Percentiles rank a stretch among this genome's conserved stretches.
phyloP scores from a whole-genome alignment of 1,284 basidiomycete species.

The Amylostereum chailletii region DNA sequence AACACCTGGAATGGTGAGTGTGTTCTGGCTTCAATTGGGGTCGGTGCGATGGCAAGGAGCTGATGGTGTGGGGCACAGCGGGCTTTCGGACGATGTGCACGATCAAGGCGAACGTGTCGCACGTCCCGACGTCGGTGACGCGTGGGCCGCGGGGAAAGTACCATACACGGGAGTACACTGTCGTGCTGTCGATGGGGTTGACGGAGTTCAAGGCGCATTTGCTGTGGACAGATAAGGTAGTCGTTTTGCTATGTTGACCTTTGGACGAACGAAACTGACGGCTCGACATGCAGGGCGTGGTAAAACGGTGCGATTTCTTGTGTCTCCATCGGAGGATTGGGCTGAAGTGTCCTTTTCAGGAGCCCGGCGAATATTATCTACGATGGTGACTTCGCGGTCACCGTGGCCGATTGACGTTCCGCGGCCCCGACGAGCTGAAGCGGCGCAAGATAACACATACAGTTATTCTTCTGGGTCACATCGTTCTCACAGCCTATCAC shows the following conservation, averaged over 20 bases:
- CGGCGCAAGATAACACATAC: too few species aligned
- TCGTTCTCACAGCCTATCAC: too few species aligned
- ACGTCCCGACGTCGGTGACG: neutral
- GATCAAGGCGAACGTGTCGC: neutral
- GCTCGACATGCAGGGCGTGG: neutral
- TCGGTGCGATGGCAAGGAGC: neutral
- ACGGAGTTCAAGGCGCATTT: neutral
- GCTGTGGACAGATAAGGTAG: neutral
- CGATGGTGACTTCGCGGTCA: neutral
- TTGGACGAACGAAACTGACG: neutral
- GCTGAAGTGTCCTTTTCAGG: neutral
- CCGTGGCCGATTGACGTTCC: neutral
- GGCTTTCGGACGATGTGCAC: neutral
- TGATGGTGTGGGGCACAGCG: neutral
- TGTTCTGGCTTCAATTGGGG: neutral
- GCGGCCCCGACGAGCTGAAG: too few species aligned
- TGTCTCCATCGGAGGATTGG: neutral
- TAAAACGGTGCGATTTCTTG: neutral
- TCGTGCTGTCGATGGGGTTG: neutral
- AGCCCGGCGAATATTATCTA: neutral
- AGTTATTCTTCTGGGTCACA: too few species aligned
- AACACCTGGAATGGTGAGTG: neutral
- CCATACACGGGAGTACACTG: neutral
- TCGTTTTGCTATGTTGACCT: neutral
- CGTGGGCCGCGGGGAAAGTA: neutral